Evolutionary conservation across 805 yeast genomes (phyloP), one percentile per base, ranked within the genome.

Genomic region (Candida tibetensis): DNA sequence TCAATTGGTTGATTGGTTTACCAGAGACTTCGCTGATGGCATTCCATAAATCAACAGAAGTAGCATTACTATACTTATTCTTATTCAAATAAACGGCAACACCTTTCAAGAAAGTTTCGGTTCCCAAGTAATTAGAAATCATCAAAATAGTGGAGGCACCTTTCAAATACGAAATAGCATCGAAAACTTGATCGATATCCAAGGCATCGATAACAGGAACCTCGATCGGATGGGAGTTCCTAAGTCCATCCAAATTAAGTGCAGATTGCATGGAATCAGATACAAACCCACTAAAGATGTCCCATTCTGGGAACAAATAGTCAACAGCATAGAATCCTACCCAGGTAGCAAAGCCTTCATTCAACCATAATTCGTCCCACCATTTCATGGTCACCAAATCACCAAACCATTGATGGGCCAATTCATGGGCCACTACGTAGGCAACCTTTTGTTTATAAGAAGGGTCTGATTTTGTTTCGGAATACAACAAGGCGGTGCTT

Each of bases 361-460:
- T 86, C 44, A 86, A 75, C 95, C 95, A 86, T 48, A 86, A 71
- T 52, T 85, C 93, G 51, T 86, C 87, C 95, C 95, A 86, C 93
- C 95, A 87, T 52, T 83, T 80, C 95, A 86, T 87, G 32, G 95
- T 87, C 44, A 85, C 91, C 50, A 83, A 73, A 60, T 87, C 82
- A 39, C 95, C 95, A 53, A 86, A 87, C 95, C 95, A 87, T 57
- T 87, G 93, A 62, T 86, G 95, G 8, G 95, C 95, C 41, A 86
- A 69, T 62, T 86, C 95, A 63, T 87, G 95, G 42, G 83, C 81
- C 19, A 86, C 84, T 23, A 86, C 95, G 53, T 85, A 85, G 4
- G 88, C 81, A 21, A 86, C 93, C 45, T 82, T 82, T 57, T 80
- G 79, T 58, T 82, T 77, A 51, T 75, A 76, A 15, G 71, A 46